Evolutionary conservation across 2,329 filamentous ascomycete genomes (phyloP).

Genomic region (Neocatenulostroma microsporum): DNA sequence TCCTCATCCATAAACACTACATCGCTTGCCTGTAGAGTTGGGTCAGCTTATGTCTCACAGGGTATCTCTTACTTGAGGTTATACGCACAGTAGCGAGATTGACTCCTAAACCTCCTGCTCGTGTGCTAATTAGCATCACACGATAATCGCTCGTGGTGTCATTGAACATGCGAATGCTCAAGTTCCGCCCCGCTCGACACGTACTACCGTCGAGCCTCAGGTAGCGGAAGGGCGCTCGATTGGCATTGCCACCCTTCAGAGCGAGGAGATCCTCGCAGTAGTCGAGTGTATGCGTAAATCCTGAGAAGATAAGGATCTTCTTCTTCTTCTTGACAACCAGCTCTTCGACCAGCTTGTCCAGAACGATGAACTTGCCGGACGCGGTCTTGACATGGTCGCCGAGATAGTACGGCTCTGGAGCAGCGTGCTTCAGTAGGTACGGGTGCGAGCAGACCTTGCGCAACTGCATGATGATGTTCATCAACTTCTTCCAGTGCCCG

Average conservation of each 20-base stretch:
- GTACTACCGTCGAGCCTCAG: slow-evolving; percentile 47
- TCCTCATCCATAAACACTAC: slow-evolving; percentile 51
- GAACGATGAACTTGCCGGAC: slow-evolving; percentile 50
- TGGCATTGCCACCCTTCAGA: slow-evolving; percentile 34
- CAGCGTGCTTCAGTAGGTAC: slow-evolving; percentile 42
- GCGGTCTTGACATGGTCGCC: slow-evolving; percentile 43
- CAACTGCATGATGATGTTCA: slow-evolving; percentile 51
- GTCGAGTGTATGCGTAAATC: slow-evolving; percentile 46
- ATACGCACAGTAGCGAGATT: slow-evolving; percentile 47
- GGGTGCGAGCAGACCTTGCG: slow-evolving; percentile 51
- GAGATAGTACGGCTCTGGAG: slow-evolving; percentile 40
- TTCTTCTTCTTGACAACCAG: slow-evolving; percentile 44
- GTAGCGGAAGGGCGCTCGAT: slow-evolving; percentile 34
- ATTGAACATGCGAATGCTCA: slow-evolving; percentile 49
- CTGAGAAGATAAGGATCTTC: slow-evolving; percentile 52
- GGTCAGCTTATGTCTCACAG: too few relatives aligned
- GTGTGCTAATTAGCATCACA: slow-evolving; percentile 50
- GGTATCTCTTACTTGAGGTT: too few relatives aligned
- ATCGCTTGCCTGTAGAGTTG: too few relatives aligned
- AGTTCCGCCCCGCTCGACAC: slow-evolving; percentile 42
- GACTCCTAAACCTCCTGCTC: slow-evolving; percentile 50
- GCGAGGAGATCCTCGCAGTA: slow-evolving; percentile 46
- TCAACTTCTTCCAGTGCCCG: slow-evolving; percentile 34
- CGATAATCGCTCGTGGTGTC: slow-evolving; percentile 39
- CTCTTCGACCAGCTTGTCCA: slow-evolving; percentile 45